Conservation (phyloP, 345 rosid genomes). For the Cardamine occulta region DNA sequence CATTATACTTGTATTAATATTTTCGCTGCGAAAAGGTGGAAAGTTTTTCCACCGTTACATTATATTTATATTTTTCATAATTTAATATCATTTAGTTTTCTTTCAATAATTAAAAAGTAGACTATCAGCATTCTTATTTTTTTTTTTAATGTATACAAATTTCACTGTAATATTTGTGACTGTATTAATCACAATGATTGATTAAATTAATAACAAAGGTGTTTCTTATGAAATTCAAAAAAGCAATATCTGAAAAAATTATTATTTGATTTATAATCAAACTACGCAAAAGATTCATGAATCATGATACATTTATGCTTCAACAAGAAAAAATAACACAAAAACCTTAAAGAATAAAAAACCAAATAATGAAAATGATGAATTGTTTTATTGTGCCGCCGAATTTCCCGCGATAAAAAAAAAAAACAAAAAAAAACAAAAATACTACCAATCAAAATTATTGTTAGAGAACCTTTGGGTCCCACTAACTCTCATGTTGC, state of each 20-base stretch:
- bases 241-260: background rate
- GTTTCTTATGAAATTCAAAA: background rate
- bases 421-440: background rate
- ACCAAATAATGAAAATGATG: constrained; percentile 24
- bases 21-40: background rate
- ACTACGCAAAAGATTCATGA: constrained; percentile 30
- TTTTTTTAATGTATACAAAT: background rate
- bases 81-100: background rate
- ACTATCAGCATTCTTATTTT: background rate
- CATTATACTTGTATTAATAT: background rate
- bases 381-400: constrained; percentile 42
- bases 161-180: background rate
- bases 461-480: constrained; percentile 2
- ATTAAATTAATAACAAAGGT: background rate
- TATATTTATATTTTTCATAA: background rate
- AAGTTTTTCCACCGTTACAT: background rate
- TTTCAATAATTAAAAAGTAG: background rate
- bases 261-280: background rate
- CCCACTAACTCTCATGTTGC: constrained; percentile 35
- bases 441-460: constrained; percentile 4
- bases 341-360: background rate
- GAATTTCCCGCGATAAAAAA: constrained; percentile 30
- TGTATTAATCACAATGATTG: background rate
- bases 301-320: constrained; percentile 36
- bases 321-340: constrained; percentile 26